Base-by-base conservation (phyloP, 108 stramenopile genomes). In the Nitzschia palea region DNA sequence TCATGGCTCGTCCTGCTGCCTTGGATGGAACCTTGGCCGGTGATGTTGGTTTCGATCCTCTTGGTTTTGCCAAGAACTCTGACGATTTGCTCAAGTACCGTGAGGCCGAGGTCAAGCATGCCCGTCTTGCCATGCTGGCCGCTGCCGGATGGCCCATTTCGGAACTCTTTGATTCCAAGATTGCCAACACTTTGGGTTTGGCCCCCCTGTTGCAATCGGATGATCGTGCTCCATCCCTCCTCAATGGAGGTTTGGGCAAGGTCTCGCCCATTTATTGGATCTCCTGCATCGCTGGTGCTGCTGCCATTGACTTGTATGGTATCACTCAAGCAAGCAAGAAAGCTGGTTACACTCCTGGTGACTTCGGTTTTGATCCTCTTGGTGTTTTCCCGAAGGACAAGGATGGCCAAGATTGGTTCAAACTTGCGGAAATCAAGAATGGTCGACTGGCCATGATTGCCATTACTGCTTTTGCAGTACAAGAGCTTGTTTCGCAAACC, bases 391-490 rank as follows among this genome's bases (percentile, higher is more conserved):
- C 90, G 36, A 67, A 76, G 44, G 74, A 73, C 36, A 68, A 73
- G 31, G 80, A 71, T 0, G 91, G 76, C 2, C 74, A 88, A 55
- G 53, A 72, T 58, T 55, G 80, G 51, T 88, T 94, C 88, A 80
- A 91, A 63, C 50, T 77, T 23, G 77, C 86, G 6, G 95, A 96
- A 67, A 77, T 96, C 65, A 96, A 96, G 84, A 94, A 96, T 73
- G 95, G 95, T 50, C 88, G 95, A 37, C 61, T 95, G 34, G 94
- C 94, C 31, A 95, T 95, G 94, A 85, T 95, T 74, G 94, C 94
- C 55, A 81, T 95, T 33, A 76, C 87, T 43, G 85, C 79, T 1
- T 95, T 91, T 67, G 94, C 94, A 9, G 57, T 89, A 18, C 88
- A 92, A 62, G 94, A 95, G 68, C 77, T 80, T 55, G 86, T 89